A percentile compares a stretch with the other conserved stretches of the same genome.
Conservation (phyloP, 202 grass and related monocot genomes). For the Dendrocalamus latiflorus region DNA sequence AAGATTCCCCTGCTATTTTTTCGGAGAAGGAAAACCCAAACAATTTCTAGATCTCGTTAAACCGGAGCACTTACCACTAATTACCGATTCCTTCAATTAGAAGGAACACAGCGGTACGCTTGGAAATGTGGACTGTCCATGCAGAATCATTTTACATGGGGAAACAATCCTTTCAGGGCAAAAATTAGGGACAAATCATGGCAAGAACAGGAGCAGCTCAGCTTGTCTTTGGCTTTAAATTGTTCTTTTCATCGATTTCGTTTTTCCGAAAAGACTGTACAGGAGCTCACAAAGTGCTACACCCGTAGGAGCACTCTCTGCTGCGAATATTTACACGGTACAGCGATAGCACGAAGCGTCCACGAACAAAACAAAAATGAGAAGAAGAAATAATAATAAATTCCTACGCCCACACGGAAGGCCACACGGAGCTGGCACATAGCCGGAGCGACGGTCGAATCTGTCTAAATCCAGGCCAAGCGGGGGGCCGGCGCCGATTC, state of each 20-base stretch:
- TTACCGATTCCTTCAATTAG: not conserved
- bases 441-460: constrained; percentile 13
- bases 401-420: constrained; percentile 40
- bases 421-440: no score
- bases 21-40: not conserved
- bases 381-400: not conserved
- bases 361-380: not conserved
- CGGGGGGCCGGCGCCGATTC: not conserved
- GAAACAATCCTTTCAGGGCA: not conserved
- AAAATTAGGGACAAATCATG: not conserved
- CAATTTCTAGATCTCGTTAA: not conserved
- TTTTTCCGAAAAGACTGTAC: not conserved
- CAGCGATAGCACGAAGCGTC: constrained; percentile 3
- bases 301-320: constrained; percentile 33
- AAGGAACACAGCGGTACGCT: not conserved
- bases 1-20: not conserved
- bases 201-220: not conserved
- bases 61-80: not conserved
- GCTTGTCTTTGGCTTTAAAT: not conserved
- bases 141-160: not conserved
- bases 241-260: not conserved
- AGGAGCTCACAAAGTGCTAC: constrained; percentile 34
- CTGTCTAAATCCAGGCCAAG: not conserved
- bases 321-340: constrained; percentile 51
- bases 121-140: not conserved